Evolutionary conservation across 2,329 filamentous ascomycete genomes (phyloP).

Genomic region (Pseudocercospora macadamiae): DNA sequence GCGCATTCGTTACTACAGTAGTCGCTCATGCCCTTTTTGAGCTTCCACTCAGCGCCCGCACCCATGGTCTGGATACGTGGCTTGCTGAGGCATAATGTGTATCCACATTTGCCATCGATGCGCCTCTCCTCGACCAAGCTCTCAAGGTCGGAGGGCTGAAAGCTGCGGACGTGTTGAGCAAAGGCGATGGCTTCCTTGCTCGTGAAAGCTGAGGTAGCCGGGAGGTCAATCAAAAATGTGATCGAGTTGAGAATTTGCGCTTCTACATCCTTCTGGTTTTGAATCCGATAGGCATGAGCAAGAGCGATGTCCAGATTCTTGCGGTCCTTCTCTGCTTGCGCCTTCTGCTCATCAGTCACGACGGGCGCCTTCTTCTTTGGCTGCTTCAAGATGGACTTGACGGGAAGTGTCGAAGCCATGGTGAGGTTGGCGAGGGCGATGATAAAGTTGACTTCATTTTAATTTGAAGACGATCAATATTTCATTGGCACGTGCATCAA

Average conservation of each 20-base stretch:
- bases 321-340: slow-evolving; percentile 40
- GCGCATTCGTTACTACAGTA: slow-evolving; percentile 87
- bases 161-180: slow-evolving; percentile 67
- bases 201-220: slow-evolving; percentile 52
- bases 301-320: slow-evolving; percentile 68
- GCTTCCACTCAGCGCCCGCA: slow-evolving; percentile 65
- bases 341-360: slow-evolving; percentile 30
- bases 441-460: not conserved
- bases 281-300: slow-evolving; percentile 79
- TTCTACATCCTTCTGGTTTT: slow-evolving; percentile 80
- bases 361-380: slow-evolving; percentile 32
- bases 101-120: slow-evolving; percentile 79
- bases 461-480: not conserved
- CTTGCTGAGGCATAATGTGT: slow-evolving; percentile 73
- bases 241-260: slow-evolving; percentile 71
- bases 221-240: slow-evolving; percentile 69
- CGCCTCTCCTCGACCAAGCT: slow-evolving; percentile 87
- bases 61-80: slow-evolving; percentile 53
- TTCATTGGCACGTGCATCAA: not conserved
- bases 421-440: not conserved
- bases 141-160: slow-evolving; percentile 88
- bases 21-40: slow-evolving; percentile 73
- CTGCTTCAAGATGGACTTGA: slow-evolving; percentile 53
- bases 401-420: slow-evolving; percentile 38
- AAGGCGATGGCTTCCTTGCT: slow-evolving; percentile 66